Base-by-base conservation (phyloP, 2,329 filamentous ascomycete genomes). In the Fonsecaea nubica region DNA sequence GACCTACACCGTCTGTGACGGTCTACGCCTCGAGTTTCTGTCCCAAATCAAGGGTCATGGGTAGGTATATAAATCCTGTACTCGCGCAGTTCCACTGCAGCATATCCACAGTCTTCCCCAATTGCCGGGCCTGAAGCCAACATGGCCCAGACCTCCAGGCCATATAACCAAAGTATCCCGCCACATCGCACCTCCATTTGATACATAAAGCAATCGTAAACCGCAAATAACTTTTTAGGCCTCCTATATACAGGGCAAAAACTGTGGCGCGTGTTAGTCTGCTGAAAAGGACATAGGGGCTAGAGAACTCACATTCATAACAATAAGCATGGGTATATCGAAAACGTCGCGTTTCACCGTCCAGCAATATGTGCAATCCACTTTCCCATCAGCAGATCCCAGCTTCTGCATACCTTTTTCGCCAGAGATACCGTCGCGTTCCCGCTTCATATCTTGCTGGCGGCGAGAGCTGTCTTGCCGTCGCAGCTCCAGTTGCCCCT, bases 281-380 rank as follows among this genome's bases (percentile, higher is more conserved):
- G 25, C 13, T 6, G 35, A 10, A 13, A 48, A 40, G 5, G 42
- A 25, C n/a, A n/a, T 25, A 3, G 25, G 33, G 53, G n/a, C 52
- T 61, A 38, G 32, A 21, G 32, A 8, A 89, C 93, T 90, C 79
- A 97, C 95, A 82, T 97, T 97, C 83, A 98, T 94, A 75, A 97
- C 92, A 78, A 98, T 96, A 81, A 98, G 85, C 92, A 97, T 97
- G 25, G 95, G 95, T 79, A 98, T 97, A 81, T 98, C 94, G 81
- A 98, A 98, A 48, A 95, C 92, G 78, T 99, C 95, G 70, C 94
- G 86, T 81, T 97, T 97, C 69, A 98, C 93, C 70, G 92, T 94
- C 93, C 94, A 98, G 81, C 92, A 96, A 80, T 96, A 97, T 74
- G 91, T 93, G 81, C 93, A 97, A 76, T 96, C 92, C 64, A 98